Evolutionary conservation across 2,329 filamentous ascomycete genomes (phyloP).

Genomic region (Trichoderma oligosporum): DNA sequence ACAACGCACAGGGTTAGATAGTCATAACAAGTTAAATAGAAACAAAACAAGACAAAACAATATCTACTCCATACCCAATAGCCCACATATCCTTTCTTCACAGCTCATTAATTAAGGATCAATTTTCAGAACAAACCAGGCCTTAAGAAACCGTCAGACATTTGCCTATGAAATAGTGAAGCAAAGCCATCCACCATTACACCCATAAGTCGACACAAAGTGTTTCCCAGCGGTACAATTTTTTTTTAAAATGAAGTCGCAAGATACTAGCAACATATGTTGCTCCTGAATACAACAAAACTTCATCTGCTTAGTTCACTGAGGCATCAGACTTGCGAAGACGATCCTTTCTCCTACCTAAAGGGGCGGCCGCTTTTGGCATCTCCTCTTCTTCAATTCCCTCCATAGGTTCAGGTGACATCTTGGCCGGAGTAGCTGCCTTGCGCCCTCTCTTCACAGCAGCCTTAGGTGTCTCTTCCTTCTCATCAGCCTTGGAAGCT

Average conservation of each 20-base stretch:
- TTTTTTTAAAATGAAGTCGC: too few relatives aligned
- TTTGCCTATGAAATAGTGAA: not conserved
- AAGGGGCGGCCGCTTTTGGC: not conserved
- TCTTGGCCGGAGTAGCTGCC: not conserved
- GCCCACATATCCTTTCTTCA: not conserved
- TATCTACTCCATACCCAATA: too few relatives aligned
- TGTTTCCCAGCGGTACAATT: too few relatives aligned
- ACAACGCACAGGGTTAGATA: too few relatives aligned
- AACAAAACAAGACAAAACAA: too few relatives aligned
- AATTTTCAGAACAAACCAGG: not conserved
- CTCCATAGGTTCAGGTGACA: conserved; percentile 5
- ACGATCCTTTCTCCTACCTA: conserved; percentile 23
- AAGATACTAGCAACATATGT: too few relatives aligned
- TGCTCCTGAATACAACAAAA: too few relatives aligned
- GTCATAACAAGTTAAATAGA: too few relatives aligned
- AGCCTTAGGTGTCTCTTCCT: conserved; percentile 21
- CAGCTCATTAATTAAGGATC: not conserved
- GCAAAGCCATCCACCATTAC: not conserved
- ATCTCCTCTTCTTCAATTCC: not conserved
- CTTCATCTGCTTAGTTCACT: not conserved
- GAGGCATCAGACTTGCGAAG: conserved; percentile 24
- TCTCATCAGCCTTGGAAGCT: conserved; percentile 20
- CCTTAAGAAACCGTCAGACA: not conserved
- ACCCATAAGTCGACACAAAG: not conserved
- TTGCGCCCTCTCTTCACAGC: conserved; percentile 31